These are phyloP conservation scores for Oryza nivara DNA, from an alignment of 176 grass and related monocot genomes.

Conservation along the genomic window DNA sequence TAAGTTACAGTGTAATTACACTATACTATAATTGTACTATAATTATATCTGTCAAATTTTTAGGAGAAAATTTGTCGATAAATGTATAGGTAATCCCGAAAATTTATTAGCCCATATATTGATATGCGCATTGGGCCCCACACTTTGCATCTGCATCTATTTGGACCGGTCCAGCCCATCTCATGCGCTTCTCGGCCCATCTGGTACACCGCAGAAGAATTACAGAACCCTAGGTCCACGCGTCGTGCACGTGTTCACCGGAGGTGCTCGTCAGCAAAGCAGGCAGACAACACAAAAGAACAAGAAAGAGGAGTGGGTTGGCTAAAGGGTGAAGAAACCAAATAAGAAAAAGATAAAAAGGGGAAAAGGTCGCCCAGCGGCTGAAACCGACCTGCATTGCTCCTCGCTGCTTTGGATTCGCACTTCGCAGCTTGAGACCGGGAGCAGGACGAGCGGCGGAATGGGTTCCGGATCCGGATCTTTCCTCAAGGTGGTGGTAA, in stretches of 20 bases:
- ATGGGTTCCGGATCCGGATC: slow-evolving; percentile 90
- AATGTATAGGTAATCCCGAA: too few relatives aligned
- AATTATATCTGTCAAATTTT: too few relatives aligned
- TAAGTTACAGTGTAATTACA: too few relatives aligned
- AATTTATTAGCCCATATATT: too few relatives aligned
- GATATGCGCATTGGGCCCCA: too few relatives aligned
- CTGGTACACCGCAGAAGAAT: background rate
- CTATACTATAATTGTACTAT: too few relatives aligned
- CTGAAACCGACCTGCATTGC: background rate
- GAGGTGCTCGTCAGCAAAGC: slow-evolving; percentile 14
- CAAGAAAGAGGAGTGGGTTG: slow-evolving; percentile 14
- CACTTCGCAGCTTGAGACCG: slow-evolving; percentile 4
- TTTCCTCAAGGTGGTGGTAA: slow-evolving; percentile 86
- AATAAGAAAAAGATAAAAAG: background rate
- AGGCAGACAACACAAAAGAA: background rate
- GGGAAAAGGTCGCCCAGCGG: slow-evolving; percentile 9
- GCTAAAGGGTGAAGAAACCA: slow-evolving; percentile 14
- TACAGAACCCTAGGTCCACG: background rate
- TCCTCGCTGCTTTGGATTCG: slow-evolving; percentile 25
- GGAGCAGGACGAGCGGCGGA: slow-evolving; percentile 1
- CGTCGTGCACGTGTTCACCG: background rate
- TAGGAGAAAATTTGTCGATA: too few relatives aligned
- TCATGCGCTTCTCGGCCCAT: background rate
- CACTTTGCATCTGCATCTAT: background rate
- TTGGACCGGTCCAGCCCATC: background rate